These are phyloP conservation scores for Aspergillus ochraceoroseus DNA, from an alignment of 2,329 filamentous ascomycete genomes.

Conservation along the genomic window DNA sequence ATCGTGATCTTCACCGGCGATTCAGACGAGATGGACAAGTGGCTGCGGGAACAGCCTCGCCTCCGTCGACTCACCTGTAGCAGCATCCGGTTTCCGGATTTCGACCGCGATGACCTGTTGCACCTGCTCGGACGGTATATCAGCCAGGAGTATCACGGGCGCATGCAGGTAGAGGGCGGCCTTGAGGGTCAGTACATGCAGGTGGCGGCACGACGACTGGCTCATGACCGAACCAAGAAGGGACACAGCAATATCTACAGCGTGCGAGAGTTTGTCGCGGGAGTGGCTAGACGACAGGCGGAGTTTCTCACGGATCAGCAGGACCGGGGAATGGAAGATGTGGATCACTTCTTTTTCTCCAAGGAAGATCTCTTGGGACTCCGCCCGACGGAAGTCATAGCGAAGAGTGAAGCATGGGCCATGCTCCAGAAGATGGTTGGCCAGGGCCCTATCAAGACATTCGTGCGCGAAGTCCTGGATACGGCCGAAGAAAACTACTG, in stretches of 20 bases:
- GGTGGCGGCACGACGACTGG: conserved; percentile 19
- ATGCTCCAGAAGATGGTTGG: conserved; percentile 18
- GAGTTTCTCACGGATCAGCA: conserved; percentile 16
- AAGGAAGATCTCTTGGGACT: conserved; percentile 20
- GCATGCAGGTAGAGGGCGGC: conserved; percentile 22
- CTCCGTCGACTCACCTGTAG: conserved; percentile 10
- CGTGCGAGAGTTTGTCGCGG: conserved; percentile 17
- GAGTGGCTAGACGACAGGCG: conserved; percentile 18
- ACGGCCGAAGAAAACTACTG: conserved; percentile 19
- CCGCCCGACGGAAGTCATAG: conserved; percentile 13
- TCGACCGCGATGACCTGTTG: conserved; percentile 16
- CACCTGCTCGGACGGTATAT: conserved; percentile 16
- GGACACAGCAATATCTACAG: conserved; percentile 19
- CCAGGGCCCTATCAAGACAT: conserved; percentile 18
- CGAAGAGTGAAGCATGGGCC: conserved; percentile 17
- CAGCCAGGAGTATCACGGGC: conserved; percentile 14
- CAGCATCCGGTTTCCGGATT: conserved; percentile 18
- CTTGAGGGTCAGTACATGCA: conserved; percentile 21
- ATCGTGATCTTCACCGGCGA: conserved; percentile 19
- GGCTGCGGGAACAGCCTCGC: conserved; percentile 14
- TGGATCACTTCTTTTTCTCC: conserved; percentile 22
- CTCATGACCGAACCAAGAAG: conserved; percentile 13
- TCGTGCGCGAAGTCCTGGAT: conserved; percentile 17
- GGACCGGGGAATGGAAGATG: conserved; percentile 17
- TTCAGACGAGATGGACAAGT: conserved; percentile 10